Evolutionary conservation across 208 protist genomes (phyloP), one percentile per base, ranked within the genome.

Genomic region (Spongospora subterranea): DNA sequence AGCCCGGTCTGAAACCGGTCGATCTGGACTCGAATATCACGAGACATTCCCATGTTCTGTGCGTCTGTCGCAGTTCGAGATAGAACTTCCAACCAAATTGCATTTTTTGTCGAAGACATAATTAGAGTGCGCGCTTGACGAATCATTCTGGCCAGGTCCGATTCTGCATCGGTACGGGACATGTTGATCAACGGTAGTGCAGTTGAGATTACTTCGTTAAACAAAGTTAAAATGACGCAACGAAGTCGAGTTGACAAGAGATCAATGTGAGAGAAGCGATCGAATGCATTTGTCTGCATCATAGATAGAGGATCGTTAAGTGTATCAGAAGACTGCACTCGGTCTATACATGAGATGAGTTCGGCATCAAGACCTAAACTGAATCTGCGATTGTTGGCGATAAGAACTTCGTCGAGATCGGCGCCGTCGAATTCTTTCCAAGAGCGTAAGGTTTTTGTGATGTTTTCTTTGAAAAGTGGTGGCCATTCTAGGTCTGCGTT

Each of bases 11-110:
- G n/a, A 43, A 82, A 82, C 71, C 71, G 71, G n/a, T 82, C n/a
- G 11, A 82, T 35, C 6, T 6, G n/a, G 71, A 82, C 35, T 17
- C n/a, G 6, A 6, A 82, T 39, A 82, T 82, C 71, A 20, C 71
- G 71, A 20, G 71, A 82, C 71, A 82, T 82, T 82, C 71, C 71
- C 11, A 82, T n/a, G 35, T 20, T 17, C 35, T 82, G 71, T 82
- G 13, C 71, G 35, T 82, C 71, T 6, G 17, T 45, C 35, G 71
- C 71, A 20, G 71, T 82, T 6, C 71, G 71, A 17, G 6, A 40
- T 35, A 82, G n/a, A 20, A 82, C 71, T 35, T 82, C 71, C 6
- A 45, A 43, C 71, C 71, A 82, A 13, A 82, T 6, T 13, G 35
- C n/a, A n/a, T 43, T 82, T n/a, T 82, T 82, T 35, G 71, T 82